Base-by-base conservation (phyloP, 2,329 filamentous ascomycete species). In the Alternaria arbusti region DNA sequence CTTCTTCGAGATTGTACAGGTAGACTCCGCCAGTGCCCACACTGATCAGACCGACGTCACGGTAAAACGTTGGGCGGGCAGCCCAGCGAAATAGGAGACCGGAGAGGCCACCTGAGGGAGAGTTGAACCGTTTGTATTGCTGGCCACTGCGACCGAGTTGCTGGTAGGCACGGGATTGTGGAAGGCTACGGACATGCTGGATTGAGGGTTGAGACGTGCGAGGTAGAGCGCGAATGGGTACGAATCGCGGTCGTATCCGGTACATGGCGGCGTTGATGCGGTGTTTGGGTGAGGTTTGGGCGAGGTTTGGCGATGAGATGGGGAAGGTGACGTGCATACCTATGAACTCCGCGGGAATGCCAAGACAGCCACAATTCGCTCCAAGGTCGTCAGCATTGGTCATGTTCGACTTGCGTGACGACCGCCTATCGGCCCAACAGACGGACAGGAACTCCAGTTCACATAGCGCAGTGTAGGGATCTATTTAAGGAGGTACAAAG, bases 1-100 rank as follows among this genome's bases (percentile, higher is more conserved):
- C 91, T 30, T 86, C 86, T 78, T 95, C 90, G 45, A 92, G 82
- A 75, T 94, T 90, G 74, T 82, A 84, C 59, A 89, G 82, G 82
- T 93, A 94, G 75, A 93, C 89, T 9, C 79, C 82, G 7, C 81
- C 83, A 3, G 79, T 74, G 0, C 79, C 78, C 1, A 80, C 76
- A 3, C 81, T 84, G 7, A 86, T 65, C 4, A 80, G 67, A 13
- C 76, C 79, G 4, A 82, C 72, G 66, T 85, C 79, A 46, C 83
- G 81, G 72, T 82, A 84, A 76, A 85, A 85, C 3, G 79, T 83
- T 25, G 83, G 83, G 2, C 78, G 72, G 4, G 76, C 75, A 0
- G 79, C 78, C 83, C 83, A 85, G 70, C 72, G 68, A 30, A 58
- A 66, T 54, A 79, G 72, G 20, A 79, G 23, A 12, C 69, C 72